phyloP scores from a whole-genome alignment of 2,329 filamentous ascomycete species.

The Colletotrichum sp. region DNA sequence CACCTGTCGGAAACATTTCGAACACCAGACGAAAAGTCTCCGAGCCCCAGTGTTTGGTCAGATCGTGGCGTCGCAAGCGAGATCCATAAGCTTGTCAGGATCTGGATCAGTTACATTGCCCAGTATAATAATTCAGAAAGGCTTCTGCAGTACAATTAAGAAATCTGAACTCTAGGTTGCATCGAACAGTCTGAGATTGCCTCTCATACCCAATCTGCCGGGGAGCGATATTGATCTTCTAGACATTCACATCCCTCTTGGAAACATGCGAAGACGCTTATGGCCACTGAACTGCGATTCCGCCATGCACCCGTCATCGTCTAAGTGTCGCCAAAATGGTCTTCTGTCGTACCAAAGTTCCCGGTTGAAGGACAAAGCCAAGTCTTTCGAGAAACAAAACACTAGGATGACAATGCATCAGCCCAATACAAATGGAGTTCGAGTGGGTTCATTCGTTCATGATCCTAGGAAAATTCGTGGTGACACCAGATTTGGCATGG shows the following conservation, averaged over 20 bases:
- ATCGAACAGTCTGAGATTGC: background rate
- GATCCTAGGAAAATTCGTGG: background rate
- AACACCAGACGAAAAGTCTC: background rate
- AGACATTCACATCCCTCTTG: background rate
- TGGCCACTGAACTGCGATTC: background rate
- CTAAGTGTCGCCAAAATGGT: background rate
- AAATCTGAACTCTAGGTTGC: rapidly evolving
- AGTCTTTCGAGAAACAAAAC: background rate
- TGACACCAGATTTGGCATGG: background rate
- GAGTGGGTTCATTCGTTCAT: background rate
- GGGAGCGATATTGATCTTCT: background rate
- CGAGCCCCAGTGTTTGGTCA: background rate
- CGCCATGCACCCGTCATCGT: background rate
- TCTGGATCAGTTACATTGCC: rapidly evolving
- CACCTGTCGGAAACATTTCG: background rate
- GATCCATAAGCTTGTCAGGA: background rate
- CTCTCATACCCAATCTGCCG: background rate
- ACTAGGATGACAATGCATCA: background rate
- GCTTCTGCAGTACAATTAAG: background rate
- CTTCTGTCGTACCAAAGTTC: background rate
- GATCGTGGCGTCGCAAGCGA: background rate
- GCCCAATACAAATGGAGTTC: background rate
- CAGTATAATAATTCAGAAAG: background rate
- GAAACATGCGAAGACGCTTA: background rate
- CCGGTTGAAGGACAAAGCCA: background rate